These are phyloP conservation scores for Heterobasidion occidentale DNA, from an alignment of 1,284 basidiomycete genomes.

Conservation along the genomic window DNA sequence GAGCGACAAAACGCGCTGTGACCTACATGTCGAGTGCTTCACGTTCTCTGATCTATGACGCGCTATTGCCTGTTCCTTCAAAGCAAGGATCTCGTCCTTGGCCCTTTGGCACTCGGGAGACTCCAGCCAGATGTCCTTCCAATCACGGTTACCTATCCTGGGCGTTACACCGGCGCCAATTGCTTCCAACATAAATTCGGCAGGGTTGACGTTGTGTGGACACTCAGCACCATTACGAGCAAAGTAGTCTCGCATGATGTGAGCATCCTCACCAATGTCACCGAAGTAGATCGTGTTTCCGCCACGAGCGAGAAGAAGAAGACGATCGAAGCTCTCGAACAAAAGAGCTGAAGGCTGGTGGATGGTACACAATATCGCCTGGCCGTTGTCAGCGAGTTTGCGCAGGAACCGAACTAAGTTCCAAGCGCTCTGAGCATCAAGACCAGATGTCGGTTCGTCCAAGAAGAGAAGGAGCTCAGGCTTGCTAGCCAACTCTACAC, in stretches of 20 bases:
- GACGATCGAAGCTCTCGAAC: constrained; percentile 76
- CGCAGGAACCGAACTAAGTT: constrained; percentile 80
- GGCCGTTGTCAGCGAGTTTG: constrained; percentile 81
- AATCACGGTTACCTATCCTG: constrained; percentile 49
- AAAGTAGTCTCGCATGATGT: constrained; percentile 62
- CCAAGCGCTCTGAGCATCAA: constrained; percentile 81
- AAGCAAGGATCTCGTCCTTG: constrained; percentile 24
- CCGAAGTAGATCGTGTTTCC: constrained; percentile 80
- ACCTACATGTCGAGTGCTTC: constrained; percentile 22
- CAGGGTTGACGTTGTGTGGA: constrained; percentile 45
- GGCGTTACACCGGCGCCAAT: constrained; percentile 34
- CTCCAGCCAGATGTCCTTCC: constrained; percentile 56
- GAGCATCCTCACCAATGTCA: constrained; percentile 64
- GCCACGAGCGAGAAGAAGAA: constrained; percentile 57
- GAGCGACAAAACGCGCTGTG: not conserved
- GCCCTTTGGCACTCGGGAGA: constrained; percentile 31
- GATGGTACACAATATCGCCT: constrained; percentile 74
- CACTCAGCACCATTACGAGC: constrained; percentile 57
- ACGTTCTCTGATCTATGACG: constrained; percentile 12
- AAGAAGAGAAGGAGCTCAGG: constrained; percentile 82
- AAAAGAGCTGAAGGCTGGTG: constrained; percentile 67
- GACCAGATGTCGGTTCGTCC: constrained; percentile 42
- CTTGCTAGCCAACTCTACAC: constrained; percentile 82
- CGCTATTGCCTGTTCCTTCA: constrained; percentile 23
- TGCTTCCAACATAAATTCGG: constrained; percentile 31